These are phyloP conservation scores for Solanum hybrid DNA, from an alignment of 305 asterid species.

Conservation along the genomic window DNA sequence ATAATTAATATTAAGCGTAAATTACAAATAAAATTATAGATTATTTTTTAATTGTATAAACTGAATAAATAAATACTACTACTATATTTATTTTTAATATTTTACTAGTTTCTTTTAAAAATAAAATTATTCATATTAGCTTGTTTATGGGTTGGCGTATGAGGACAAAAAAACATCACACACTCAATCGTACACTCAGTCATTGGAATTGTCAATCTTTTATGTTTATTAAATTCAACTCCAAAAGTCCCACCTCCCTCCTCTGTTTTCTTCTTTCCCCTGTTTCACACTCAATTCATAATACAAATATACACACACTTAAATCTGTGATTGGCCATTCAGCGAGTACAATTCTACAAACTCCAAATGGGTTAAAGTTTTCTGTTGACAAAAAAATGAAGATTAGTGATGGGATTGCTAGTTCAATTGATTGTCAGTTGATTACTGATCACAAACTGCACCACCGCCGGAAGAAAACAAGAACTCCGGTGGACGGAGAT, in stretches of 20 bases:
- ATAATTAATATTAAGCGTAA: too few relatives aligned
- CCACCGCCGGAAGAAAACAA: constrained; percentile 5
- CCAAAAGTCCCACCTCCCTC: neutral
- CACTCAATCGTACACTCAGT: neutral
- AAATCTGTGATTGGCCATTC: neutral
- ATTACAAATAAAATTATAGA: too few relatives aligned
- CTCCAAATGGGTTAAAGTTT: neutral
- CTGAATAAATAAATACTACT: too few relatives aligned
- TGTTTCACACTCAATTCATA: neutral
- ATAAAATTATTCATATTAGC: neutral
- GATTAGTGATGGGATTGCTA: constrained; percentile 12
- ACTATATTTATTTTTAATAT: too few relatives aligned
- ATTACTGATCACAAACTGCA: constrained; percentile 1
- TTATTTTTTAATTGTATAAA: too few relatives aligned
- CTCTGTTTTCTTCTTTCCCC: neutral
- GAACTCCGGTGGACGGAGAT: neutral
- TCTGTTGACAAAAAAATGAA: constrained; percentile 3
- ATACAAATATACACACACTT: neutral
- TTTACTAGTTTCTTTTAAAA: neutral
- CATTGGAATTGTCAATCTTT: neutral
- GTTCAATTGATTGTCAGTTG: neutral
- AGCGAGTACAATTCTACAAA: neutral
- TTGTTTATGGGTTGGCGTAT: neutral
- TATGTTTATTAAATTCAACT: neutral
- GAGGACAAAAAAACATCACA: neutral